Evolutionary conservation across 2,329 filamentous ascomycete genomes (phyloP).

Genomic region (Aspergillus nomiae): DNA sequence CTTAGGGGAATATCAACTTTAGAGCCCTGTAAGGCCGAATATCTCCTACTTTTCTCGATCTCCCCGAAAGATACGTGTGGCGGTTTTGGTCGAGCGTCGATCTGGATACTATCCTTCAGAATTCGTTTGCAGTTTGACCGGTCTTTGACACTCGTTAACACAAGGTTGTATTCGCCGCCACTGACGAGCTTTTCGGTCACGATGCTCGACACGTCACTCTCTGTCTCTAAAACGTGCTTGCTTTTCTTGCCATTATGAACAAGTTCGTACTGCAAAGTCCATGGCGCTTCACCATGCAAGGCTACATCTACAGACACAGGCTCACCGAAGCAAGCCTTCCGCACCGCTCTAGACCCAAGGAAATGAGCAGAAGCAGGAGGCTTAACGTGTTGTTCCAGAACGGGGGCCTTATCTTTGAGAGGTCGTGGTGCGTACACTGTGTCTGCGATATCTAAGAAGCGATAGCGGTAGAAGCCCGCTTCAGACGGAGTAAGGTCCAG

Average conservation of each 20-base stretch:
- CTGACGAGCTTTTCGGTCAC: conserved; percentile 72
- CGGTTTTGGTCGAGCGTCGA: conserved; percentile 83
- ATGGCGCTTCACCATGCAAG: conserved; percentile 81
- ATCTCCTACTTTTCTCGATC: conserved; percentile 74
- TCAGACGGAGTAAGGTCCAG: conserved; percentile 78
- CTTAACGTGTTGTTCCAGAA: conserved; percentile 86
- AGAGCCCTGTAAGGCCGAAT: conserved; percentile 76
- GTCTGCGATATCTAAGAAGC: conserved; percentile 80
- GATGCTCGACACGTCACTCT: conserved; percentile 67
- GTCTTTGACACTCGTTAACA: conserved; percentile 84
- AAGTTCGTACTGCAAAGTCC: conserved; percentile 87
- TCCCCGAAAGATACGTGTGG: conserved; percentile 84
- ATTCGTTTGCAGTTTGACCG: conserved; percentile 82
- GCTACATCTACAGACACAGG: conserved; percentile 72
- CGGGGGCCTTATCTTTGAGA: conserved; percentile 62
- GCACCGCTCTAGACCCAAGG: conserved; percentile 58
- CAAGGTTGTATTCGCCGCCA: conserved; percentile 87
- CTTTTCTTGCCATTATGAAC: conserved; percentile 84
- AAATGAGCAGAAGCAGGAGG: conserved; percentile 80
- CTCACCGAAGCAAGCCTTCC: conserved; percentile 79
- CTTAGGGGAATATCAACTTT: conserved; percentile 76
- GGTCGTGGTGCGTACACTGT: conserved; percentile 71
- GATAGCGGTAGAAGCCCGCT: conserved; percentile 84
- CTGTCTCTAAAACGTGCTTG: conserved; percentile 67
- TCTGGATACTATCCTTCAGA: conserved; percentile 80